Base-by-base conservation (phyloP, 768 basidiomycete genomes). In the Leccinum longicurvipes region DNA sequence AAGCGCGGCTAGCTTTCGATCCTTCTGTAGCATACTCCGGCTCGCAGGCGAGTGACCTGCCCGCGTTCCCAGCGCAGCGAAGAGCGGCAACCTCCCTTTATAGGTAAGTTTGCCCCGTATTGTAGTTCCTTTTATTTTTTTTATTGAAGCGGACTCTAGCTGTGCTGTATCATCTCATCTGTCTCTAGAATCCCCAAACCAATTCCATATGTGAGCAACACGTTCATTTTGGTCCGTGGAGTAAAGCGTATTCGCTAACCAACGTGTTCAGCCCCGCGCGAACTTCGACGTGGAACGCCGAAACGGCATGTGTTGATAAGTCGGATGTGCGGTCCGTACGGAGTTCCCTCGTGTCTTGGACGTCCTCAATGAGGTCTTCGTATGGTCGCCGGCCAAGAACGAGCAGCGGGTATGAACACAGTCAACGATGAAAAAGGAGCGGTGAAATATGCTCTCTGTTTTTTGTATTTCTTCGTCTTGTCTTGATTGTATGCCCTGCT, bases 81-180 rank as follows among this genome's bases (percentile, higher is more conserved):
- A 51, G 60, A n/a, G 45, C 60, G 2, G 58, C 79, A 1, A 59
- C 74, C 15, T 73, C 80, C 3, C 77, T 87, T 28, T 89, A 88
- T 73, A 84, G 80, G 87, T 82, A 61, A 48, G 78, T 45, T 28
- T 39, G n/a, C n/a, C 10, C 21, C 47, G 10, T 24, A 21, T n/a
- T 28, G 39, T 28, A 25, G 47, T 27, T 17, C 29, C 6, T 50
- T 14, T 29, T 4, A 3, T 61, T 23, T 51, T 23, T 51, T 24
- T 23, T 49, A 5, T 45, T 67, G 57, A 60, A 29, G 17, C 25
- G 49, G 10, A 48, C 23, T 52, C 29, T 60, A 84, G 84, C 61
- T 76, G 81, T 50, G 76, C 83, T 32, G 80, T 86, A 21, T 81
- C 83, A 51, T 74, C 81, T 3, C 76, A 82, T 48, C 53, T 82